Conservation (phyloP, 2,329 filamentous ascomycete species). For the Malbranchea zuffiana region DNA sequence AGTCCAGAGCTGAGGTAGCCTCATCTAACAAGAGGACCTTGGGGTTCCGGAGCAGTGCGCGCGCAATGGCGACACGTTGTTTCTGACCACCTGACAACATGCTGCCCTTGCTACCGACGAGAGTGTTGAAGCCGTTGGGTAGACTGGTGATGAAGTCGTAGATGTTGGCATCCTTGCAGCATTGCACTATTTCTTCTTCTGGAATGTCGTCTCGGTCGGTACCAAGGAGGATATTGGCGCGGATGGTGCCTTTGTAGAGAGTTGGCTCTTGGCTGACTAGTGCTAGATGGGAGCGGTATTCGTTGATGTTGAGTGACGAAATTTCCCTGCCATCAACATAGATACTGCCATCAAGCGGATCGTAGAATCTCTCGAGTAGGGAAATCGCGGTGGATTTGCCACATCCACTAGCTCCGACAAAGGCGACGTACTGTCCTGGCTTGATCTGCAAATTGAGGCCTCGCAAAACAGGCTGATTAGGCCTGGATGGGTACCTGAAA, state of each 20-base stretch:
- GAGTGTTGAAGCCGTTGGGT: too few relatives aligned
- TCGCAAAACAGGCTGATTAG: conserved; percentile 81
- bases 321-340: conserved; percentile 80
- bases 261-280: conserved; percentile 91
- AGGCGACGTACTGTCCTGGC: conserved; percentile 46
- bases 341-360: conserved; percentile 68
- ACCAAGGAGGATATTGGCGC: conserved; percentile 80
- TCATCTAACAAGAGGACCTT: too few relatives aligned
- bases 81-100: too few relatives aligned
- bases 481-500: conserved; percentile 84
- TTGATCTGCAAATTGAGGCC: conserved; percentile 53
- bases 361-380: conserved; percentile 87
- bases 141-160: conserved; percentile 77
- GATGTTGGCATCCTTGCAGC: conserved; percentile 82
- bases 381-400: conserved; percentile 91
- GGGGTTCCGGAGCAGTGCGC: too few relatives aligned
- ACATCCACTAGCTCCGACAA: conserved; percentile 88
- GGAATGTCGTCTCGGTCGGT: conserved; percentile 53
- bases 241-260: conserved; percentile 80
- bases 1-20: too few relatives aligned
- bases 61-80: too few relatives aligned
- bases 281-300: conserved; percentile 72
- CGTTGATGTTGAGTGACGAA: conserved; percentile 65
- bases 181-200: conserved; percentile 62
- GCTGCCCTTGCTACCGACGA: too few relatives aligned